Base-by-base conservation (phyloP, 1,284 basidiomycete genomes). In the Pseudozyma sp. region DNA sequence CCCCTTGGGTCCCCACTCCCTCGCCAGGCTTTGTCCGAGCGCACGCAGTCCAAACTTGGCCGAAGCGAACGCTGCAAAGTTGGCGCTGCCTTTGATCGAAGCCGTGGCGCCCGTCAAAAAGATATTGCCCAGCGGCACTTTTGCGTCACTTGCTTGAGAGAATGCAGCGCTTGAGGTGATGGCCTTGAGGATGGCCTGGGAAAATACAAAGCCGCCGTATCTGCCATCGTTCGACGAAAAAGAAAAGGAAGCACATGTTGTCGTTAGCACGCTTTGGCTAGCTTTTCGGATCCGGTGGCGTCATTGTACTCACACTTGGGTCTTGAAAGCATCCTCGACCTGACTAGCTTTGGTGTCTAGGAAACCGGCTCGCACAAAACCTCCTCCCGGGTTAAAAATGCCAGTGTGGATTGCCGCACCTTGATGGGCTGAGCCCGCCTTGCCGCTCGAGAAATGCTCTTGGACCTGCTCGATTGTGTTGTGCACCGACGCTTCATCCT, bases 11-110 rank as follows among this genome's bases (percentile, higher is more conserved):
- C 65, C 63, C 57, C 60, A 75, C 43, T 77, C 74, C 9, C 71
- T 35, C 2, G 70, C 74, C 53, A 74, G 37, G 35, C 69, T 73
- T 45, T 77, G 74, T 17, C 60, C 67, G 5, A 77, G 39, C 8
- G 74, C 69, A 37, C 74, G 55, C 33, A 73, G 59, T 17, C 74
- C 74, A 13, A 73, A 77, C 46, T 77, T 77, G 46, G 70, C 53
- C 14, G 70, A 24, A 14, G 70, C 70, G 37, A 77, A 77, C 7
- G 70, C 64, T 4, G 70, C 58, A 24, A 77, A 64, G 24, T 63
- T 77, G 31, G 65, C 55, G 46, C 70, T 63, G 16, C 74, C 74
- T 48, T 67, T 73, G 31, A 77, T 9, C 33, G 74, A 73, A n/a
- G 74, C 74, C 7, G 74, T 77, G 29, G 74, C 74, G 4, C 74